These are phyloP conservation scores for Podaxis sp. DNA, from an alignment of 768 basidiomycete species.

Conservation along the genomic window DNA sequence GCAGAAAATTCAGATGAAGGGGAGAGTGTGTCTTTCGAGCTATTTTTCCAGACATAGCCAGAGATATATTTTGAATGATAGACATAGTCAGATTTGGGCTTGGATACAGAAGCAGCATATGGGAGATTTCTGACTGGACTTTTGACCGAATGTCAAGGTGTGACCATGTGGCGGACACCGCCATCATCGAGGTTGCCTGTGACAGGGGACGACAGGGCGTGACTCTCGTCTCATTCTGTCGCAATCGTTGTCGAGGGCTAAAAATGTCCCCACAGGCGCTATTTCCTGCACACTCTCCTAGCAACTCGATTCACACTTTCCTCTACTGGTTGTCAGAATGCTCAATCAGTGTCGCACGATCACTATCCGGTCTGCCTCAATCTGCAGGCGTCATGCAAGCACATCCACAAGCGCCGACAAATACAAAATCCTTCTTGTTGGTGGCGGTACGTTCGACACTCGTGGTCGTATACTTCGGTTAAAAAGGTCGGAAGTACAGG, in stretches of 20 bases:
- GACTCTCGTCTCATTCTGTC: conserved; percentile 12
- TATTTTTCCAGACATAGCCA: not conserved
- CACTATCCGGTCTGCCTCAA: not conserved
- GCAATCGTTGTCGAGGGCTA: conserved; percentile 6
- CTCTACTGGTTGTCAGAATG: conserved; percentile 1
- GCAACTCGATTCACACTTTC: not conserved
- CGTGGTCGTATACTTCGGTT: conserved; percentile 3
- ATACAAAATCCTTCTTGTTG: conserved; percentile 84
- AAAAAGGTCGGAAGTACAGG: conserved; percentile 41
- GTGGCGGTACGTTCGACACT: conserved; percentile 61
- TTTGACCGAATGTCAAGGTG: not conserved
- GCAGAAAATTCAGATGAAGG: not conserved
- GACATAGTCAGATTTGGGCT: not conserved
- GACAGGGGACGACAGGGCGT: not conserved
- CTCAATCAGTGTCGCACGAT: not conserved
- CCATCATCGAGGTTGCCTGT: not conserved
- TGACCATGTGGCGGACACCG: not conserved
- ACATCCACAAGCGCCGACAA: conserved; percentile 44
- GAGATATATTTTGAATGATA: not conserved
- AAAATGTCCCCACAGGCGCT: not conserved
- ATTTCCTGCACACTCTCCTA: not conserved
- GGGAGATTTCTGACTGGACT: not conserved
- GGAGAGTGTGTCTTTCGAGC: not conserved
- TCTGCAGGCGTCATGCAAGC: conserved; percentile 30
- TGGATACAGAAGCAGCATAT: conserved; percentile 2